Evolutionary conservation across 1,139 yeast genomes (phyloP).

Genomic region (Pichia sp.): DNA sequence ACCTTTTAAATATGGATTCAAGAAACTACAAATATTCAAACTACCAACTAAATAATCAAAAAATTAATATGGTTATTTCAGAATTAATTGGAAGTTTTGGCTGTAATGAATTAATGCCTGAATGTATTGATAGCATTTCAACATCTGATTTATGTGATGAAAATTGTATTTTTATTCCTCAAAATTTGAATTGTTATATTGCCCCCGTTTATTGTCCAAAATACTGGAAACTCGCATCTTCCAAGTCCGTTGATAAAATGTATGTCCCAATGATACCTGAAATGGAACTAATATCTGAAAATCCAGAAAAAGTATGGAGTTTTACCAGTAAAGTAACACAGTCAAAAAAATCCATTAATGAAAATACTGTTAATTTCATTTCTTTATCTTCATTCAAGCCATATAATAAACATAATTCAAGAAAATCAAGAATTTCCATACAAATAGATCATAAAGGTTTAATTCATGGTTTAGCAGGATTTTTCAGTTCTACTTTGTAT

Average conservation of each 20-base stretch:
- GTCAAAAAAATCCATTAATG: background rate
- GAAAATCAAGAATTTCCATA: conserved; percentile 20
- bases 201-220: conserved; percentile 62
- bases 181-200: conserved; percentile 48
- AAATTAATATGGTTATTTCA: conserved; percentile 57
- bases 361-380: no score
- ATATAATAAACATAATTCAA: conserved; percentile 19
- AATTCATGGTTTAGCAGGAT: conserved; percentile 72
- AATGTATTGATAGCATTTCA: conserved; percentile 41
- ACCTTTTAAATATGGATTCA: conserved; percentile 52
- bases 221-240: conserved; percentile 19
- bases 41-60: background rate
- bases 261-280: conserved; percentile 57
- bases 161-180: conserved; percentile 53
- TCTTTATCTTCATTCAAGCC: background rate
- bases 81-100: conserved; percentile 89
- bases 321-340: conserved; percentile 40
- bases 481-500: conserved; percentile 61
- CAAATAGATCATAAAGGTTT: conserved; percentile 38
- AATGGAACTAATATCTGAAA: conserved; percentile 38
- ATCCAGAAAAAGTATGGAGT: conserved; percentile 45
- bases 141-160: conserved; percentile 33
- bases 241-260: conserved; percentile 37
- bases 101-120: conserved; percentile 85
- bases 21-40: conserved; percentile 26